Evolutionary conservation across 306 rosid species (phyloP), one percentile per base, ranked within the genome.

Genomic region (Elaeagnus macrophylla): DNA sequence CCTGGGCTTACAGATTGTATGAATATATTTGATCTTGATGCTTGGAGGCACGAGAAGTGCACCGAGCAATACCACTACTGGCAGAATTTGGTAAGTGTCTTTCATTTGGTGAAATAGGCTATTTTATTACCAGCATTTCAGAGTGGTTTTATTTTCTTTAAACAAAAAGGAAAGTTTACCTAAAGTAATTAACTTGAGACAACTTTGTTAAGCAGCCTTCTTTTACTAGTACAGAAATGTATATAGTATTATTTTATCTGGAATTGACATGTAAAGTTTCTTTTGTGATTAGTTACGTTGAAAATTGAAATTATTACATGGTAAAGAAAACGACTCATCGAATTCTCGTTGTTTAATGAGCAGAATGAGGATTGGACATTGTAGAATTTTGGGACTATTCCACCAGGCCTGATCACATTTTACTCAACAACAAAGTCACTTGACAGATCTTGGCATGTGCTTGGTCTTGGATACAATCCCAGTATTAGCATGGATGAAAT

Each of bases 381-480:
- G 53, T 93, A 93, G 89, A 88, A 77, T 52, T 51, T 51, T 5
- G 89, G 95, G 69, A 79, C 84, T 9, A 80, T 81, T 51, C 66
- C 99, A 6, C 89, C 95, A 5, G 95, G 95, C 62, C 69, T 93
- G 79, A 73, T 93, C 71, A 87, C 95, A 63, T 93, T 87, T 75
- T 88, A 87, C 82, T 73, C 96, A 12, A 62, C 80, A 54, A 87
- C 96, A 42, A 93, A 87, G 79, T 84, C 96, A 32, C 60, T 93
- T 71, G 96, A 93, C 78, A 93, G 85, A 79, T 84, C 96, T 41
- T 93, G 99, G 99, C 99, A 93, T 37, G 99, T 93, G 45, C 99
- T 80, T 16, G 99, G 96, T 35, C 80, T 93, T 53, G 96, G 99
- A 37, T 93, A 82, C 81, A 93, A 93, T 72, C 99, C 99, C 48